Percentiles rank a stretch among this genome's conserved stretches.
Evolutionary conservation across 2,329 filamentous ascomycete genomes (phyloP).

Genomic region (Cladosporium oxysporum): DNA sequence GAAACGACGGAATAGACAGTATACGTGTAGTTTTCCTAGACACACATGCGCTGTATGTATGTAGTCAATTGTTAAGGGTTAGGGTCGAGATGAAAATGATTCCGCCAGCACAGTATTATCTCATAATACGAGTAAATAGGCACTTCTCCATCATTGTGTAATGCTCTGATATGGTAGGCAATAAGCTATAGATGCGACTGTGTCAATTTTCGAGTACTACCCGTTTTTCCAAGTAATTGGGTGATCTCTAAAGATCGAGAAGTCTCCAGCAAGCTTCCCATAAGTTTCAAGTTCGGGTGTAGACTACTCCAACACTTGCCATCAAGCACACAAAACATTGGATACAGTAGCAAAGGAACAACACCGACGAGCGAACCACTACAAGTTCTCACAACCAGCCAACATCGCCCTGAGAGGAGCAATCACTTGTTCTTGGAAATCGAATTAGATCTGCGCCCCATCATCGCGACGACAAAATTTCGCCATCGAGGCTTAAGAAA

Average conservation of each 20-base stretch:
- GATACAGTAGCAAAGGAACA: not conserved
- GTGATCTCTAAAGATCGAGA: not conserved
- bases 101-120: not conserved
- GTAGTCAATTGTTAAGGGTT: not conserved
- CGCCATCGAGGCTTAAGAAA: not conserved
- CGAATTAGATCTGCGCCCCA: not conserved
- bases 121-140: not conserved
- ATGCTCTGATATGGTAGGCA: not conserved
- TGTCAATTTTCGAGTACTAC: not conserved
- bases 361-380: not conserved
- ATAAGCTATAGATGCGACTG: fast-evolving
- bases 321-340: not conserved
- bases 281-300: not conserved
- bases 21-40: not conserved
- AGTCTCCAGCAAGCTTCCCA: not conserved
- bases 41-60: not conserved
- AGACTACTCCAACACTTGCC: not conserved
- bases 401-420: not conserved
- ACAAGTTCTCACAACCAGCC: not conserved
- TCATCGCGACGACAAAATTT: not conserved
- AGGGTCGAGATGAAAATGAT: not conserved
- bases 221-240: not conserved
- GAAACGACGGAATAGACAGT: not conserved
- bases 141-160: not conserved
- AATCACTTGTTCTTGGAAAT: not conserved